These are phyloP conservation scores for Aegilops sharonensis DNA, from an alignment of 176 grass and related monocot species.

Conservation along the genomic window DNA sequence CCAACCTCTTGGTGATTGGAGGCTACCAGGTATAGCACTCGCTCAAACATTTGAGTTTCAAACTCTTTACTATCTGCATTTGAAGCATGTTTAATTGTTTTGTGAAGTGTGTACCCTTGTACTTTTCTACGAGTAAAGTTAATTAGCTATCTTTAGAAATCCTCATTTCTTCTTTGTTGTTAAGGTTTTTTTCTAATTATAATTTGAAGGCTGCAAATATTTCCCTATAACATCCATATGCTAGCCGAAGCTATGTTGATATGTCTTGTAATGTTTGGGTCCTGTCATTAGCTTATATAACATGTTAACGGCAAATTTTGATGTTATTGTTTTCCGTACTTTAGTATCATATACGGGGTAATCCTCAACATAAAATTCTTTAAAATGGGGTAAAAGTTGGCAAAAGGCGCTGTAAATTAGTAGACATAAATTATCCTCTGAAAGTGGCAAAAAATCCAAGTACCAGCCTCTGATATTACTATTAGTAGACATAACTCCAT, in stretches of 20 bases:
- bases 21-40: slow-evolving; percentile 78
- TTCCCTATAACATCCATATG: not conserved
- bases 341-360: no score
- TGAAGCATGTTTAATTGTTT: not conserved
- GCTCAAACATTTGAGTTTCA: not conserved
- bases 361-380: no score
- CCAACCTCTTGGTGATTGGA: slow-evolving; percentile 83
- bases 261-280: not conserved
- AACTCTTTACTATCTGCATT: not conserved
- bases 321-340: not conserved
- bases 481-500: no score
- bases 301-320: not conserved
- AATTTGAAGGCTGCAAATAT: not conserved
- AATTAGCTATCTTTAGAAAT: not conserved
- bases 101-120: no score
- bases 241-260: not conserved
- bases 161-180: not conserved
- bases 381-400: no score
- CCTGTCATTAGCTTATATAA: no score
- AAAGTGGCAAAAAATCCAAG: no score
- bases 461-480: no score
- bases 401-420: no score
- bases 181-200: not conserved
- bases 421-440: no score
- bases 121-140: slow-evolving; percentile 4